Percentiles rank a stretch among this genome's conserved stretches.
Conservation (phyloP, 768 basidiomycete species). For the Hygrocybe coccinea region DNA sequence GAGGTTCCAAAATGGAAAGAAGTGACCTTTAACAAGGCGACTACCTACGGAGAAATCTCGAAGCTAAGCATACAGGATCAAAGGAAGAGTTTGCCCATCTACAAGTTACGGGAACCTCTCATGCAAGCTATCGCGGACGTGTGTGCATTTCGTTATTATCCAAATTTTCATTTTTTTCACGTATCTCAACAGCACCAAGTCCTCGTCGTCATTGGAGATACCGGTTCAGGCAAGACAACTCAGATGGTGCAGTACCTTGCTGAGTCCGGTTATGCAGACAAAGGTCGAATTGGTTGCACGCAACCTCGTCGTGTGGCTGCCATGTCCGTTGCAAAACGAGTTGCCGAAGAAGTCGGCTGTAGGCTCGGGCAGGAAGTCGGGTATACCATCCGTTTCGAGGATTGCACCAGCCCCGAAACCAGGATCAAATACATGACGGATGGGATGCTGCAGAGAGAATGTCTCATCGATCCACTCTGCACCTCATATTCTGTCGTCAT, state of each 20-base stretch:
- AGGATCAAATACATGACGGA: conserved; percentile 99
- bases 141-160: conserved; percentile 27
- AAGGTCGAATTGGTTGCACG: conserved; percentile 90
- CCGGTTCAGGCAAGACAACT: conserved; percentile 97
- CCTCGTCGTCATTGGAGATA: conserved; percentile 96
- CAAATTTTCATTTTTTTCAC: conserved; percentile 15
- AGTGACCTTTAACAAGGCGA: conserved; percentile 89
- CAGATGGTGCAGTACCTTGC: conserved; percentile 99
- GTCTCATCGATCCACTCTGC: conserved; percentile 90
- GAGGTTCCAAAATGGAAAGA: conserved; percentile 90
- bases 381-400: conserved; percentile 98
- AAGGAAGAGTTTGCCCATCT: conserved; percentile 85
- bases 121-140: conserved; percentile 89
- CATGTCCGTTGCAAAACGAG: conserved; percentile 98
- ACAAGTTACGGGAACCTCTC: conserved; percentile 86
- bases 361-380: conserved; percentile 96
- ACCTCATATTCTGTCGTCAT: conserved; percentile 93
- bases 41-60: conserved; percentile 93
- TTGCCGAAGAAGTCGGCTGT: conserved; percentile 97
- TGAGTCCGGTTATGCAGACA: conserved; percentile 89
- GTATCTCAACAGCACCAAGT: conserved; percentile 72
- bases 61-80: conserved; percentile 89
- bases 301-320: conserved; percentile 99
- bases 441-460: conserved; percentile 98
- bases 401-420: conserved; percentile 97